A percentile compares a stretch with the other conserved stretches of the same genome.
Evolutionary conservation across 2,329 filamentous ascomycete species (phyloP).

Genomic region (Metarhizium humberi): DNA sequence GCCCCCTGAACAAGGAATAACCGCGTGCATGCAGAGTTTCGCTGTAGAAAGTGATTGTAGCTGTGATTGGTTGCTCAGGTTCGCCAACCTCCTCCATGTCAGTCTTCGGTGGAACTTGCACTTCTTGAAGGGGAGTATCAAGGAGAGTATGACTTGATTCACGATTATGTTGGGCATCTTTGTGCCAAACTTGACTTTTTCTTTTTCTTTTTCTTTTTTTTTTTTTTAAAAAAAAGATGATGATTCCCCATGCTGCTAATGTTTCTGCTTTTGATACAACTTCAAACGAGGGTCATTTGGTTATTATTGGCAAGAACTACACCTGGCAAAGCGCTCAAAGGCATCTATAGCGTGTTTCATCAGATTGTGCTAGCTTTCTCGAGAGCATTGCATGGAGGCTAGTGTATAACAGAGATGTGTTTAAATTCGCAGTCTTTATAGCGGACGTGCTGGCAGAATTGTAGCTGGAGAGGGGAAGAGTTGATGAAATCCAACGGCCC

Average conservation of each 20-base stretch:
- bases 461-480: not conserved
- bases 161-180: not conserved
- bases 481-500: not conserved
- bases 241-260: not conserved
- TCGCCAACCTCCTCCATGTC: not conserved
- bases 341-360: not conserved
- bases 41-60: not conserved
- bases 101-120: not conserved
- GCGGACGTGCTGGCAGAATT: not conserved
- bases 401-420: not conserved
- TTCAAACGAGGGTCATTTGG: not conserved
- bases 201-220: too few species aligned
- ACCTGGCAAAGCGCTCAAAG: not conserved
- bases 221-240: not conserved
- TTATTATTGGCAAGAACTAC: not conserved
- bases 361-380: not conserved
- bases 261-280: not conserved
- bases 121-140: not conserved
- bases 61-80: not conserved
- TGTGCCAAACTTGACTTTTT: not conserved
- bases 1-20: constrained; percentile 26
- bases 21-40: not conserved
- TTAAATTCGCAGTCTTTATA: not conserved
- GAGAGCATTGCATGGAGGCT: not conserved
- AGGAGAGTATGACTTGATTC: not conserved